A percentile compares a stretch with the other conserved stretches of the same genome.
Conservation (phyloP, 1,284 basidiomycete species). For the Gomphus sp. region DNA sequence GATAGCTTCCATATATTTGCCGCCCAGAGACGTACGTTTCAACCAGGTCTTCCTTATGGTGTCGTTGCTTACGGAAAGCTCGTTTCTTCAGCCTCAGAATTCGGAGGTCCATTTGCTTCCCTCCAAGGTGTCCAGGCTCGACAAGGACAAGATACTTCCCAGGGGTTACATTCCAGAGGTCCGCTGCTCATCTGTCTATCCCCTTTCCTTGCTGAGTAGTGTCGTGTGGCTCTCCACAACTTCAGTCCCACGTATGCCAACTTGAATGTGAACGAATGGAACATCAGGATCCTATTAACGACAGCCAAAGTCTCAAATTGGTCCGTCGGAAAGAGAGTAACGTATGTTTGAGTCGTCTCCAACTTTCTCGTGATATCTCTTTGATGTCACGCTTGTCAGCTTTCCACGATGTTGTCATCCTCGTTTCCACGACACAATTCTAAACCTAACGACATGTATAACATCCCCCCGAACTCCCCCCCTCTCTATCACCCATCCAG, state of each 20-base stretch:
- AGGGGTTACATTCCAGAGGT: slow-evolving; percentile 7
- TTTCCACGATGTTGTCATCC: neutral
- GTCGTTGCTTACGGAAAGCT: neutral
- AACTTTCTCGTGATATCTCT: neutral
- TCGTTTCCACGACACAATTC: neutral
- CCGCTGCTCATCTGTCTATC: neutral
- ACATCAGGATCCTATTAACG: neutral
- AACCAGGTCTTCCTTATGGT: neutral
- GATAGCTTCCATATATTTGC: neutral
- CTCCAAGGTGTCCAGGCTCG: neutral
- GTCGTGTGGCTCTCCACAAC: neutral
- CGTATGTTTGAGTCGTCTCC: neutral
- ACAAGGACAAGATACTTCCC: slow-evolving; percentile 1
- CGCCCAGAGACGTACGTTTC: neutral
- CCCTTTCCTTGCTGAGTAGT: neutral
- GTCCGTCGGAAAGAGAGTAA: neutral
- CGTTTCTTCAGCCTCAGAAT: slow-evolving; percentile 1
- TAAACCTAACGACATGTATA: neutral
- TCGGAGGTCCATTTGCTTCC: neutral
- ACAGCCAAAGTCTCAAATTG: neutral
- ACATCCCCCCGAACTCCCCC: neutral
- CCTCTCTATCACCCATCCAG: neutral
- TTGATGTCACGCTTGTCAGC: neutral
- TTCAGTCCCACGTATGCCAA: slow-evolving; percentile 3
- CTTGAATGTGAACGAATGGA: slow-evolving; percentile 6